Evolutionary conservation across 352 stramenopile genomes (phyloP).

Genomic region (Phytophthora aleatoria): DNA sequence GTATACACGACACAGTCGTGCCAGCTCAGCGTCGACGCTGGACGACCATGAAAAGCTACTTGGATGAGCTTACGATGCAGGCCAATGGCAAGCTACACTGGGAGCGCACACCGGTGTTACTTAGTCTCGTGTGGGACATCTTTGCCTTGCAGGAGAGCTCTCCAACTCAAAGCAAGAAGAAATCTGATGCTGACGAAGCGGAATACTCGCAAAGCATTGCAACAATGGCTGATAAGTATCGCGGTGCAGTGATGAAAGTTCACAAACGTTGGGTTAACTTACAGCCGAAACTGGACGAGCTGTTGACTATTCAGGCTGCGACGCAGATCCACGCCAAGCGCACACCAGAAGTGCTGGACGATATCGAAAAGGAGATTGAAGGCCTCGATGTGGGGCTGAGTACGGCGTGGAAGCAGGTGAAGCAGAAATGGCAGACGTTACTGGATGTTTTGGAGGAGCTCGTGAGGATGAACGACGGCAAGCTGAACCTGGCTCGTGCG

Average conservation of each 20-base stretch:
- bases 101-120: conserved; percentile 61
- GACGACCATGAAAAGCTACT: conserved; percentile 58
- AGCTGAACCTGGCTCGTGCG: conserved; percentile 62
- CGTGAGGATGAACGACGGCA: conserved; percentile 59
- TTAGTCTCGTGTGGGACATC: conserved; percentile 78
- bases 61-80: conserved; percentile 60
- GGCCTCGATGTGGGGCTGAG: conserved; percentile 65
- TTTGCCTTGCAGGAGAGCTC: conserved; percentile 47
- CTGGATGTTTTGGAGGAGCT: conserved; percentile 57
- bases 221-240: conserved; percentile 49
- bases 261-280: conserved; percentile 74
- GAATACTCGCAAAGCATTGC: conserved; percentile 42
- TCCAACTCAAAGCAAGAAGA: conserved; percentile 16
- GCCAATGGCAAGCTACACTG: conserved; percentile 61
- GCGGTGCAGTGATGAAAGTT: conserved; percentile 54
- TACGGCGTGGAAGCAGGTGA: conserved; percentile 67
- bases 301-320: conserved; percentile 55
- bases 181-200: conserved; percentile 26
- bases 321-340: conserved; percentile 60
- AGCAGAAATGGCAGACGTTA: conserved; percentile 58
- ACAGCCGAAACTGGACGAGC: conserved; percentile 65
- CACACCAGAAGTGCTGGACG: conserved; percentile 49
- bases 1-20: conserved; percentile 68
- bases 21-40: conserved; percentile 64
- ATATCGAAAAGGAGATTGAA: conserved; percentile 56